Conservation (phyloP, 176 grass and related monocot species). For the Hyparrhenia diplandra region DNA sequence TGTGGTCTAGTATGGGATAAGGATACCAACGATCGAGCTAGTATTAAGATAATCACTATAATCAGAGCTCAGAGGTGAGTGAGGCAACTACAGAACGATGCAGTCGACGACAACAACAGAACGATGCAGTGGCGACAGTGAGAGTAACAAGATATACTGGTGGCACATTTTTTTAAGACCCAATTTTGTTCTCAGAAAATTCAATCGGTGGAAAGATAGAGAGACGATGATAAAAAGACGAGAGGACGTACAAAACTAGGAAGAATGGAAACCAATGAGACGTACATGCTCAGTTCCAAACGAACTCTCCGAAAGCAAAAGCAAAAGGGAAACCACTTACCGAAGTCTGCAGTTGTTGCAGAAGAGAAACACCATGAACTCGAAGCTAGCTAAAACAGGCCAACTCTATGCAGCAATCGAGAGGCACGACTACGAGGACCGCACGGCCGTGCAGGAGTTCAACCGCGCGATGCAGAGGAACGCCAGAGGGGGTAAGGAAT, state of each 20-base stretch:
- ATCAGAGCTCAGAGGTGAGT: background rate
- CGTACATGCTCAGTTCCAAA: background rate
- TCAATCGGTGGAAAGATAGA: background rate
- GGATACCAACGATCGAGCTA: constrained; percentile 3
- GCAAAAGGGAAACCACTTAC: constrained; percentile 2
- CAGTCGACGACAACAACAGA: background rate
- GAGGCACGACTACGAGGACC: background rate
- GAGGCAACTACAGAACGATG: background rate
- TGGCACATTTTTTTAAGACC: constrained; percentile 16
- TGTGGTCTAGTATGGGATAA: background rate
- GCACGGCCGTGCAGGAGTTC: background rate
- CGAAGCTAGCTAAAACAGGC: background rate
- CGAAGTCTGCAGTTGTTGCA: constrained; percentile 1
- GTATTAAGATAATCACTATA: background rate
- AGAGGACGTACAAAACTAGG: background rate
- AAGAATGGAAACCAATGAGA: background rate
- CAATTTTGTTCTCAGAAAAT: background rate
- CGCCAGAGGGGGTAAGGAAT: constrained; percentile 25
- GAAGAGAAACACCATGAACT: constrained; percentile 29
- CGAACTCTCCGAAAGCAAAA: constrained; percentile 31
- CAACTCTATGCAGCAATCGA: constrained; percentile 1
- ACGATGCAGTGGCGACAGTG: constrained; percentile 17
- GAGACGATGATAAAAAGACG: background rate
- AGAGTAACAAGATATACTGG: background rate
- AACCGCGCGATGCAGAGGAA: background rate